Evolutionary conservation across 2,329 filamentous ascomycete species (phyloP).

Genomic region (Calycina marina): DNA sequence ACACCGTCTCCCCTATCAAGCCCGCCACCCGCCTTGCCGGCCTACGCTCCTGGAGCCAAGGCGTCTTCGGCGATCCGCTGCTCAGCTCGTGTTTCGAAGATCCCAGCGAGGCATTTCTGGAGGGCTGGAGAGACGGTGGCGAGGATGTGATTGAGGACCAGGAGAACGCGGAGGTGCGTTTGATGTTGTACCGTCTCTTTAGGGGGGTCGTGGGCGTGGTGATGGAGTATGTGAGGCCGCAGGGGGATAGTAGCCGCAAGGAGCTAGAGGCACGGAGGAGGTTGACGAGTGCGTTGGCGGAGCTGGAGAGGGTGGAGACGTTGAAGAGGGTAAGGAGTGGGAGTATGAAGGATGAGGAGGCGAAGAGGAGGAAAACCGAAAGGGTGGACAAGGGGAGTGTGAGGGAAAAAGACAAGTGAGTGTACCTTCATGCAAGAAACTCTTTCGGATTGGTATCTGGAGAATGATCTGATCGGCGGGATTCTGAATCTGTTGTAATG

Average conservation of each 20-base stretch:
- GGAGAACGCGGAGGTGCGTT: conserved; percentile 29
- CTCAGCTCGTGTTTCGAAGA: conserved; percentile 34
- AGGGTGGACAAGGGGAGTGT: conserved; percentile 3
- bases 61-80: conserved; percentile 44
- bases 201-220: conserved; percentile 38
- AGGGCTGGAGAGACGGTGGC: conserved; percentile 26
- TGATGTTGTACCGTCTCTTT: conserved; percentile 44
- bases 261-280: conserved; percentile 39
- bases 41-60: conserved; percentile 42
- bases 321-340: conserved; percentile 14
- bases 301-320: conserved; percentile 26
- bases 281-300: conserved; percentile 31
- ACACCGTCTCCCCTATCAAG: conserved; percentile 3
- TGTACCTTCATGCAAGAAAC: too few relatives aligned
- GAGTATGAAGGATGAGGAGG: conserved; percentile 4
- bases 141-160: conserved; percentile 28
- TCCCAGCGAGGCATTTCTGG: conserved; percentile 30
- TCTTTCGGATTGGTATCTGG: too few relatives aligned
- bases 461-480: too few relatives aligned
- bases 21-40: conserved; percentile 29
- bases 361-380: conserved; percentile 14
- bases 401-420: neutral
- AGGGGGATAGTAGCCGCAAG: conserved; percentile 30
- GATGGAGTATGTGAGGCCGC: conserved; percentile 38
- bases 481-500: too few relatives aligned